Conservation (phyloP, 441 rosid genomes). For the Populus hybrid region DNA sequence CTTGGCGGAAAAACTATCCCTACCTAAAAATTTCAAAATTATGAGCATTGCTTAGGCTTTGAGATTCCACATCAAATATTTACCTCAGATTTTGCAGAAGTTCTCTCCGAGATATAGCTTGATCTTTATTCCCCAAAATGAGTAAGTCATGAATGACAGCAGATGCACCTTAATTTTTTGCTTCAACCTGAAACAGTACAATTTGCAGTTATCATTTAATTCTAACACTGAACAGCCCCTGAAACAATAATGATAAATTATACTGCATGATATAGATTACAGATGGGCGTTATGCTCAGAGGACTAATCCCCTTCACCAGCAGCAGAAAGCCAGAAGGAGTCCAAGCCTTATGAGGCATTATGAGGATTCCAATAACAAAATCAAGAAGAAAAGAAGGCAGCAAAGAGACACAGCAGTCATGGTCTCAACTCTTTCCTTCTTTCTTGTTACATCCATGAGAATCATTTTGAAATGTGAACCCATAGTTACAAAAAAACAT, state of each 20-base stretch:
- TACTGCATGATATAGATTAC: background rate
- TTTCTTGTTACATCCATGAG: background rate
- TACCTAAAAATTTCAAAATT: constrained; percentile 2
- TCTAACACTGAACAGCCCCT: background rate
- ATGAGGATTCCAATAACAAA: background rate
- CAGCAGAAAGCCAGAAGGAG: background rate
- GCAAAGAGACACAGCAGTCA: background rate
- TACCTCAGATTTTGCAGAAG: constrained; percentile 29
- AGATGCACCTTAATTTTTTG: background rate
- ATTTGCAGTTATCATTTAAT: background rate
- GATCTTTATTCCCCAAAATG: constrained; percentile 17
- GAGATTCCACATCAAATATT: constrained; percentile 22
- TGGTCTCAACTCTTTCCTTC: background rate
- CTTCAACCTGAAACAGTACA: background rate
- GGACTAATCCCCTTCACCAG: background rate
- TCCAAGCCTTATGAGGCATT: background rate
- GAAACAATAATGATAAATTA: background rate
- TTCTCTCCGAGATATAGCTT: constrained; percentile 10
- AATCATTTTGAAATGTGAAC: background rate
- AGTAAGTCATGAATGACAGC: background rate
- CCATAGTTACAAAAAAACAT: background rate
- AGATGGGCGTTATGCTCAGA: background rate
- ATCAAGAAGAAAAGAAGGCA: background rate
- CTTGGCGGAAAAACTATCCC: background rate
- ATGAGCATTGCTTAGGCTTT: constrained; percentile 8